Conservation (phyloP, 345 rosid species). For the Melaleuca alternifolia region DNA sequence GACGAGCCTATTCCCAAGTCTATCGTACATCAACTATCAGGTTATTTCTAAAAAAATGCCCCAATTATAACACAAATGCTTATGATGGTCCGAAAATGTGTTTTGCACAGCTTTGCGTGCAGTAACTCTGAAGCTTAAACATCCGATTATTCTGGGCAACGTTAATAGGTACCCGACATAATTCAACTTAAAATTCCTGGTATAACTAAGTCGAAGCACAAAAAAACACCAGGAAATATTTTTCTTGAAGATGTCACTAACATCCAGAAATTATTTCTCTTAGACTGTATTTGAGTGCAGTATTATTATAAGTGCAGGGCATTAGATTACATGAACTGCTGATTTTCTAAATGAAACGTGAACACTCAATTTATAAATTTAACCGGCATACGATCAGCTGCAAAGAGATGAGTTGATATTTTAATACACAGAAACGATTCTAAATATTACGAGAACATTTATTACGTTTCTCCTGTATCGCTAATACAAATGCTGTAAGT, state of each 20-base stretch:
- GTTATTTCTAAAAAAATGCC: not conserved
- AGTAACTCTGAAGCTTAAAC: not conserved
- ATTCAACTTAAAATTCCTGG: not conserved
- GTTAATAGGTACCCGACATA: not conserved
- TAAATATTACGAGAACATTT: not conserved
- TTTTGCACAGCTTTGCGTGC: not conserved
- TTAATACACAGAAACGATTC: not conserved
- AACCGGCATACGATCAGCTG: not conserved
- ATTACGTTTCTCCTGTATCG: not conserved
- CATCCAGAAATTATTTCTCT: not conserved
- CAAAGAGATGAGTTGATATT: not conserved
- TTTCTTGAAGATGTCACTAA: not conserved
- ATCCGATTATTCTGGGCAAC: not conserved
- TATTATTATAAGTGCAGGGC: too few relatives aligned
- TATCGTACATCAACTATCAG: not conserved
- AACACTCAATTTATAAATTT: not conserved
- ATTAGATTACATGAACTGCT: not conserved
- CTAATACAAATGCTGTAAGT: not conserved
- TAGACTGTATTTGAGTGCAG: not conserved
- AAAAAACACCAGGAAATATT: not conserved
- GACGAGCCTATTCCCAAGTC: not conserved
- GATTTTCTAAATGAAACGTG: not conserved
- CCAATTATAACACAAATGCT: not conserved
- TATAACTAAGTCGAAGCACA: not conserved
- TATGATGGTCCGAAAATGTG: not conserved